A percentile compares a stretch with the other conserved stretches of the same genome.
Conservation (phyloP, 2,329 filamentous ascomycete species). For the Xylaria hypoxylon region DNA sequence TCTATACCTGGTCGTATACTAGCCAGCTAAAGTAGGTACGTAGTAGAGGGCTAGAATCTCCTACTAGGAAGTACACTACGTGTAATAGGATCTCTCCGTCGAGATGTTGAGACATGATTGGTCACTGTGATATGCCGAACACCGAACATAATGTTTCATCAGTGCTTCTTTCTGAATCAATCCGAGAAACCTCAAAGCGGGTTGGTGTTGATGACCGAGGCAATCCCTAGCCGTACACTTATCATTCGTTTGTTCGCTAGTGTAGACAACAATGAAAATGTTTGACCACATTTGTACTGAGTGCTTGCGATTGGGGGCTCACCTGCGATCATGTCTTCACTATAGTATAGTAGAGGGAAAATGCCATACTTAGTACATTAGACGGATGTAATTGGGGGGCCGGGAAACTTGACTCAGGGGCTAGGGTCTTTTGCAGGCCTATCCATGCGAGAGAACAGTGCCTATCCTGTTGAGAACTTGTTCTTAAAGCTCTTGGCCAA, state of each 20-base stretch:
- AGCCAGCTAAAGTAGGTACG: neutral
- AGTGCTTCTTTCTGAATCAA: constrained; percentile 20
- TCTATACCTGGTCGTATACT: constrained; percentile 2
- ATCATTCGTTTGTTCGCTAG: constrained; percentile 23
- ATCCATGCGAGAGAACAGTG: constrained; percentile 29
- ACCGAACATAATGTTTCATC: constrained; percentile 12
- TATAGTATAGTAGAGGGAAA: neutral
- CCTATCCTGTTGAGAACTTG: constrained; percentile 14
- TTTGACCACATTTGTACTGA: constrained; percentile 27
- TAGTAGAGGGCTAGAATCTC: constrained; percentile 1
- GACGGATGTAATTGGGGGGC: constrained; percentile 20
- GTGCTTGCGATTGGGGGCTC: constrained; percentile 22
- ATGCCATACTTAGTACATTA: too few species aligned
- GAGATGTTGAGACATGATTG: constrained; percentile 7
- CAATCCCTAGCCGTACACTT: constrained; percentile 8
- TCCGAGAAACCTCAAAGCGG: constrained; percentile 27
- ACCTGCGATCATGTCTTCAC: constrained; percentile 21
- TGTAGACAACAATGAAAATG: constrained; percentile 9
- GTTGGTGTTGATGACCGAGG: constrained; percentile 14
- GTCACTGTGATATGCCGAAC: neutral
- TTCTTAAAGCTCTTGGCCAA: constrained; percentile 28
- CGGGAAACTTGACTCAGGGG: constrained; percentile 21
- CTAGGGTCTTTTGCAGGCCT: constrained; percentile 29
- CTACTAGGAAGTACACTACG: too few species aligned
- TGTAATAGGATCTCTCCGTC: neutral